Evolutionary conservation across 2,329 filamentous ascomycete species (phyloP).

Genomic region (Paecilomyces niveus): DNA sequence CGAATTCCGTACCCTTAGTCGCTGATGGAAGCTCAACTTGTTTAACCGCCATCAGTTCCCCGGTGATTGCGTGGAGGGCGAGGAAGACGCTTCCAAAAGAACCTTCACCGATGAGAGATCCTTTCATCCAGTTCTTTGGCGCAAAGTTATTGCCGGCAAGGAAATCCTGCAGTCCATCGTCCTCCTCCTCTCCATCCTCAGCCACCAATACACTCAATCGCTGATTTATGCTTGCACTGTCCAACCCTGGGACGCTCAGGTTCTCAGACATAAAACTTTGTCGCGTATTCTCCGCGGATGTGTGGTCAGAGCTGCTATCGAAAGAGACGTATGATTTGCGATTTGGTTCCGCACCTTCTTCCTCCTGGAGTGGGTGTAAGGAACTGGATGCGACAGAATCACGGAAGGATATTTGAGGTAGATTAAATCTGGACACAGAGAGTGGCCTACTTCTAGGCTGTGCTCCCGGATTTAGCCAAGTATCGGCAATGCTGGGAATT

Average conservation of each 20-base stretch:
- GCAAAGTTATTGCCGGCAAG: slow-evolving; percentile 90
- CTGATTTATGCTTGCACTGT: slow-evolving; percentile 63
- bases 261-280: slow-evolving; percentile 83
- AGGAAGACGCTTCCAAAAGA: slow-evolving; percentile 96
- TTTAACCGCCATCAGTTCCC: slow-evolving; percentile 96
- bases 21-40: slow-evolving; percentile 89
- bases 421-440: slow-evolving; percentile 53
- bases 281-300: slow-evolving; percentile 63
- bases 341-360: slow-evolving; percentile 77
- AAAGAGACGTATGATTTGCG: slow-evolving; percentile 91
- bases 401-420: slow-evolving; percentile 60
- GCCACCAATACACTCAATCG: slow-evolving; percentile 75
- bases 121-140: slow-evolving; percentile 99
- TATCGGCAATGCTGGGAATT: slow-evolving; percentile 90
- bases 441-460: slow-evolving; percentile 50
- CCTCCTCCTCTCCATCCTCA: slow-evolving; percentile 84
- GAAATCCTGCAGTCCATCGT: slow-evolving; percentile 85
- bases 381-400: slow-evolving; percentile 86
- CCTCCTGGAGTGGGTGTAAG: slow-evolving; percentile 84
- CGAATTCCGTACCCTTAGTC: slow-evolving; percentile 67
- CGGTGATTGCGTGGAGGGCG: slow-evolving; percentile 89
- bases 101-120: slow-evolving; percentile 90
- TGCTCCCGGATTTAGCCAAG: slow-evolving; percentile 64
- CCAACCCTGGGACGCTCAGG: slow-evolving; percentile 58
- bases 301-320: slow-evolving; percentile 53